Evolutionary conservation across 495 filamentous ascomycete genomes (phyloP), one percentile per base, ranked within the genome.

Genomic region (Aspergillus kassunensis): DNA sequence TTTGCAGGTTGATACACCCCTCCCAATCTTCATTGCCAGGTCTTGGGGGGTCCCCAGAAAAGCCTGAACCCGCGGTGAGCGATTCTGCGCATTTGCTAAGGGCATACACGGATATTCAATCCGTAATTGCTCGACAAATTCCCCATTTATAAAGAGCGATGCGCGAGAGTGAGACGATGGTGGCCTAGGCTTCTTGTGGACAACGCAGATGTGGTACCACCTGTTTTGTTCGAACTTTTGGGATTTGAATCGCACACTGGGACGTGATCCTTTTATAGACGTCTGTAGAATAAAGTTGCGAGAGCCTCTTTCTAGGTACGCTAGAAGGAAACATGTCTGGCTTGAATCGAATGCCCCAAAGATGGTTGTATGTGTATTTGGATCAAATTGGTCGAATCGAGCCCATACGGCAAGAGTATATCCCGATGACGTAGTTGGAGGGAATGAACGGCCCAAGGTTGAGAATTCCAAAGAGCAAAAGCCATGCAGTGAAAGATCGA

Each of bases 261-360:
- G 91, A 27, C 86, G 80, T 18, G 85, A 73, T 1, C 90, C 91
- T 31, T 81, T 89, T 44, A 97, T 87, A 11, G 95, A 97, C 29
- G 93, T 97, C 65, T 98, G 93, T 19, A 98, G 75, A 61, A 98
- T 97, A 56, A 98, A 90, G 62, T 96, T 91, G 23, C 80, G 84
- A n/a, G 90, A 95, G 63, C 97, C 91, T 61, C 86, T 90, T 66
- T 98, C 93, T 20, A 98, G 79, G 63, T 97, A 98, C 19, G 87
- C 87, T 36, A 98, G 81, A 27, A 97, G 74, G 57, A 98, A 98
- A 69, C 95, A 98, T 1, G 88, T 90, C 61, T 98, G 93, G 15
- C 81, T 89, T 0, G 86, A 75, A 70, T 98, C 93, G 66, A 95
- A 97, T 10, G 91, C 90, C 4, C 93, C 93, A 68, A 98, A 98